Base-by-base conservation (phyloP, 169 alveolate genomes). In the Plasmodium cynomolgi region DNA sequence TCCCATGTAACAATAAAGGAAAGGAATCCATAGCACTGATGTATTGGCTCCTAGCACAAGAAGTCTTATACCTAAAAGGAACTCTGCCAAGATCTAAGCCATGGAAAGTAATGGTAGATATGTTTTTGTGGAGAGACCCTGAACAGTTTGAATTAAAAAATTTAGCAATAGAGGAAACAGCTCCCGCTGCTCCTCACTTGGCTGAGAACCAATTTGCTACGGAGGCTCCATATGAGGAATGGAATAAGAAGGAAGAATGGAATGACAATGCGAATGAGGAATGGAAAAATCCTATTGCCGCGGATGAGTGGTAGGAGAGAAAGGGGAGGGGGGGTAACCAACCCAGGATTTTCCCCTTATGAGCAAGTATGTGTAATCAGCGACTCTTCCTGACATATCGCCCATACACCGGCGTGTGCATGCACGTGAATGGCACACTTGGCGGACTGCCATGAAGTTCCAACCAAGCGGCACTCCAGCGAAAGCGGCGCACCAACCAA, bases 1-100 rank as follows among this genome's bases (percentile, higher is more conserved):
- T 99, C 83, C 99, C 99, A 47, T 98, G 99, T 97, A 99, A 99
- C 98, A 99, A 99, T 97, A 99, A 98, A 98, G 99, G 99, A 33
- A 97, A 96, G 96, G 98, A 98, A 96, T 97, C 99, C 34, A 98
- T 99, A 84, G 99, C 99, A 80, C 97, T 99, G 95, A 97, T 99
- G 96, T 99, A 98, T 98, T 99, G 99, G 98, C 98, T 99, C 84
- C 97, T 99, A 96, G 99, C 99, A 13, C 98, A 99, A 93, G 99
- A 99, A 97, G 99, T 99, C 47, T 96, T 98, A 95, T 98, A 97
- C 96, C 98, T 99, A 72, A 98, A 99, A 88, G 99, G 99, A 73
- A 98, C 97, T 81, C 81, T 98, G 81, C 93, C 96, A 29, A 93
- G 98, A 91, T 95, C 94, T 75, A 96, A 96, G 62, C 98, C 97